These are phyloP conservation scores for Heliamphora exappendiculata DNA, from an alignment of 148 eudicot species.

Conservation along the genomic window DNA sequence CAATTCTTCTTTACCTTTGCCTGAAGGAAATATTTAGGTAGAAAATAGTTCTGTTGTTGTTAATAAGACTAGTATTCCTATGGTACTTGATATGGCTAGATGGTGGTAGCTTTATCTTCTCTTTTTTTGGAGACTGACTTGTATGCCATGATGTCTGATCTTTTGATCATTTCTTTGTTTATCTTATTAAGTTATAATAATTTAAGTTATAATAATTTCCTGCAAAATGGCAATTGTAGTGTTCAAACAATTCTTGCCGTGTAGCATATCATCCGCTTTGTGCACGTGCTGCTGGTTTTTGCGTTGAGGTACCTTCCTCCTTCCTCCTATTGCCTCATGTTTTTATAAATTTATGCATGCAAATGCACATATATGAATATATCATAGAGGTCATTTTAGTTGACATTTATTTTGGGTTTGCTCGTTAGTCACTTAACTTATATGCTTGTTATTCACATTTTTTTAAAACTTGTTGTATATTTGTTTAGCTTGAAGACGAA, in stretches of 20 bases:
- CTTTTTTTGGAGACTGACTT: neutral
- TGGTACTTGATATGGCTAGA: neutral
- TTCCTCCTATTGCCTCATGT: neutral
- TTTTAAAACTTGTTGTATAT: neutral
- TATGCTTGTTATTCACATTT: neutral
- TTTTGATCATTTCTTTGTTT: neutral
- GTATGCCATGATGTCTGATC: neutral
- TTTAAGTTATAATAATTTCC: neutral
- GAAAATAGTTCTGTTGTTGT: neutral
- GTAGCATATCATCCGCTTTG: constrained; percentile 98
- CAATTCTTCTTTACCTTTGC: neutral
- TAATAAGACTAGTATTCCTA: neutral
- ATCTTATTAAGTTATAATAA: neutral
- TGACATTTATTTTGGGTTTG: neutral
- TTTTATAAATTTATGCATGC: neutral
- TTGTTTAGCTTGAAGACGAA: constrained; percentile 73
- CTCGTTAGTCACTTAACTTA: neutral
- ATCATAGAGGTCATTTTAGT: neutral
- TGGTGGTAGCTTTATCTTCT: neutral
- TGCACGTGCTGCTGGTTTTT: constrained; percentile 92
- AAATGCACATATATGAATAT: neutral
- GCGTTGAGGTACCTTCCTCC: constrained; percentile 63
- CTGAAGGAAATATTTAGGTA: neutral
- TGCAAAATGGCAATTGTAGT: constrained; percentile 38
- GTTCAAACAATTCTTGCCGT: constrained; percentile 74